Percentiles rank a stretch among this genome's conserved stretches.
Conservation (phyloP, 2,329 filamentous ascomycete genomes). For the Remersonia thermophila region DNA sequence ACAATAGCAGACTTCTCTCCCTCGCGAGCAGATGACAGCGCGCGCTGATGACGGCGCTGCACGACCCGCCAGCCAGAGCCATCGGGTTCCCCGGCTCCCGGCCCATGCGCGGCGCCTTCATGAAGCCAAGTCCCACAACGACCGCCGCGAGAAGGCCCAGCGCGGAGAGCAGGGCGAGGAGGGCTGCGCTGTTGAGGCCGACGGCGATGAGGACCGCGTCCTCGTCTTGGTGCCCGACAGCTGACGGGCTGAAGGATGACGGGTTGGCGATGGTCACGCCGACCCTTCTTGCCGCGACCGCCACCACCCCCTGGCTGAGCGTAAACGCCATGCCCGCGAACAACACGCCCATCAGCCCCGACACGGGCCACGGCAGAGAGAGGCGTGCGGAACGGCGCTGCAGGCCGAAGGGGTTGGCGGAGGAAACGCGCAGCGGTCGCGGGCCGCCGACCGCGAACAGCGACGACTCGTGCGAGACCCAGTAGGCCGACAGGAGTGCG, state of each 20-base stretch:
- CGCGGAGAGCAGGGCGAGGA: slow-evolving; percentile 27
- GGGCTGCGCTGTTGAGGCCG: slow-evolving; percentile 30
- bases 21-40: slow-evolving; percentile 28
- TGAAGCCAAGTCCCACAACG: slow-evolving; percentile 23
- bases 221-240: no score
- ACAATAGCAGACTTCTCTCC: slow-evolving; percentile 23
- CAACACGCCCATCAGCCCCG: slow-evolving; percentile 31
- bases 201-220: slow-evolving; percentile 26
- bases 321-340: slow-evolving; percentile 34
- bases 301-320: slow-evolving; percentile 31
- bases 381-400: slow-evolving; percentile 38
- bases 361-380: slow-evolving; percentile 35
- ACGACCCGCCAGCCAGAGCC: slow-evolving; percentile 33
- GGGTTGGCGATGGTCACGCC: slow-evolving; percentile 1
- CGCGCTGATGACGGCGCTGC: slow-evolving; percentile 40
- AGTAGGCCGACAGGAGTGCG: slow-evolving; percentile 34
- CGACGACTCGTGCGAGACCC: slow-evolving; percentile 37
- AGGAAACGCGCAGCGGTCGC: slow-evolving; percentile 30
- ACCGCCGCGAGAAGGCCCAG: background rate
- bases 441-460: slow-evolving; percentile 26
- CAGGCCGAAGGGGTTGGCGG: slow-evolving; percentile 28
- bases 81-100: slow-evolving; percentile 35
- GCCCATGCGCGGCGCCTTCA: slow-evolving; percentile 29
- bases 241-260: no score
- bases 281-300: slow-evolving; percentile 1